Percentiles rank a stretch among this genome's conserved stretches.
phyloP scores from a whole-genome alignment of 192 early-diverging fungal species.

The Backusella liffmaniae region DNA sequence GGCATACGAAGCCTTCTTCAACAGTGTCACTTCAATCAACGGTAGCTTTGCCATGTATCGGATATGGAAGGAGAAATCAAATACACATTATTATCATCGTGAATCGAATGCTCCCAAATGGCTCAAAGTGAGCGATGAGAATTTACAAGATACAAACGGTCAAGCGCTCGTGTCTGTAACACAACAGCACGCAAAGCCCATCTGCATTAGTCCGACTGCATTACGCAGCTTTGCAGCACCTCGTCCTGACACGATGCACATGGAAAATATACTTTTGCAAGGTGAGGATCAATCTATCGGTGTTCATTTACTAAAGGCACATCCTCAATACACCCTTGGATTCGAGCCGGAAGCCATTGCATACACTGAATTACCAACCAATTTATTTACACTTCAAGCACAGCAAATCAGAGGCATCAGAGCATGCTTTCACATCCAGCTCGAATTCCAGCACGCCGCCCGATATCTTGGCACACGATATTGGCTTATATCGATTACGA shows the following conservation, averaged over 20 bases:
- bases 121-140: slow-evolving; percentile 21
- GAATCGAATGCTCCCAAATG: not conserved
- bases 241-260: slow-evolving; percentile 33
- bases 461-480: slow-evolving; percentile 24
- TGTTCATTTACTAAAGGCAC: slow-evolving; percentile 28
- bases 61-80: slow-evolving; percentile 52
- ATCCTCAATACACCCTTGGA: slow-evolving; percentile 28
- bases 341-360: slow-evolving; percentile 41
- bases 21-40: slow-evolving; percentile 59
- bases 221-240: slow-evolving; percentile 30
- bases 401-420: slow-evolving; percentile 26
- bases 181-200: slow-evolving; percentile 11
- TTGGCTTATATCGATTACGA: slow-evolving; percentile 32
- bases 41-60: slow-evolving; percentile 71
- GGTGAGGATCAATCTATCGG: slow-evolving; percentile 39
- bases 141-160: not conserved
- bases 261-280: slow-evolving; percentile 33
- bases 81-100: not conserved
- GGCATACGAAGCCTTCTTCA: slow-evolving; percentile 67
- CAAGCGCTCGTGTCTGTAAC: slow-evolving; percentile 10
- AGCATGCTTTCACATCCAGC: slow-evolving; percentile 33
- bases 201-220: slow-evolving; percentile 38
- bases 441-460: slow-evolving; percentile 29
- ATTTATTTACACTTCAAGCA: slow-evolving; percentile 30
- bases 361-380: slow-evolving; percentile 31